Evolutionary conservation across 2,329 filamentous ascomycete species (phyloP).

Genomic region (Dactylonectria macrodidyma): DNA sequence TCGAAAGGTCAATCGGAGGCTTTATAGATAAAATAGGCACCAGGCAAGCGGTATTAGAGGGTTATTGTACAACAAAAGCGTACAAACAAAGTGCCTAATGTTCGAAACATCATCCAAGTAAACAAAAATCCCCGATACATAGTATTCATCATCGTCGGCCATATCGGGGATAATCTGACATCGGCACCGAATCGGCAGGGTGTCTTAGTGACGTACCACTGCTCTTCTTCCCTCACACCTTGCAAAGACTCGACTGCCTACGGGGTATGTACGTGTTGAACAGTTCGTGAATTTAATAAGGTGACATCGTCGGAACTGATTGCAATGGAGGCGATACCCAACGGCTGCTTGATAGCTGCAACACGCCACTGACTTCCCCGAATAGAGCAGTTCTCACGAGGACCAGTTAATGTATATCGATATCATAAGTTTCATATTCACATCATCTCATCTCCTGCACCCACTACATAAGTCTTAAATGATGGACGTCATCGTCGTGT

Average conservation of each 20-base stretch:
- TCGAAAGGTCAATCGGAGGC: not conserved
- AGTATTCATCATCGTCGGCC: constrained; percentile 19
- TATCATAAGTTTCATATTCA: not conserved
- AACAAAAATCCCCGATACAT: not conserved
- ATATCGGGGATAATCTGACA: constrained; percentile 37
- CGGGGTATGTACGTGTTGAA: not conserved
- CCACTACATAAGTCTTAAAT: not conserved
- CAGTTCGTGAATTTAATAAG: not conserved
- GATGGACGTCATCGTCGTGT: not conserved
- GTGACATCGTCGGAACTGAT: too few relatives aligned
- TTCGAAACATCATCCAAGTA: not conserved
- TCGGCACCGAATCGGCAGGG: constrained; percentile 44
- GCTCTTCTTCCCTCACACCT: not conserved
- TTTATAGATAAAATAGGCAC: not conserved
- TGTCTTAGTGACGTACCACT: not conserved
- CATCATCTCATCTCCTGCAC: not conserved
- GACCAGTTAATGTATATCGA: not conserved
- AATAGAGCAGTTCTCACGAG: too few relatives aligned
- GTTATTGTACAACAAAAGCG: not conserved
- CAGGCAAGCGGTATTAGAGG: not conserved
- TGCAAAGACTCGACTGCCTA: not conserved
- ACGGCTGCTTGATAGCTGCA: too few relatives aligned
- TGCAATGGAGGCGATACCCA: too few relatives aligned
- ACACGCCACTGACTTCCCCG: too few relatives aligned
- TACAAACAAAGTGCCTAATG: not conserved